Base-by-base conservation (phyloP, 805 yeast species). In the Hanseniaspora meyeri region DNA sequence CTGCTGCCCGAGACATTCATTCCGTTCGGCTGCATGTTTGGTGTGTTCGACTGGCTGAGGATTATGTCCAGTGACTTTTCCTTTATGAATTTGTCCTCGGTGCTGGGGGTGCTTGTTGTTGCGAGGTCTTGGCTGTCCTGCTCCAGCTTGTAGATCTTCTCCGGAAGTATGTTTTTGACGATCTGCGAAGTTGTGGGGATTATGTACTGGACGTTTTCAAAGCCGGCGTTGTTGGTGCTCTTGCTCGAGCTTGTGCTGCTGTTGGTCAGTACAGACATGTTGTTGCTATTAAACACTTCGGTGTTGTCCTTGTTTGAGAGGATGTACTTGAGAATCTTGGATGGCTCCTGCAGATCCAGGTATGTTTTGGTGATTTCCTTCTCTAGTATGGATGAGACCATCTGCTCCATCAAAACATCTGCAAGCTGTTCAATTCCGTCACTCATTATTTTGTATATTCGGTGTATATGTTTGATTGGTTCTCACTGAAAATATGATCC, bases 101-200 rank as follows among this genome's bases (percentile, higher is more conserved):
- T 38, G 8, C 10, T 11, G 10, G 20, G 27, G 27, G 9, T 31
- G 24, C 29, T 39, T 14, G 48, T 7, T 29, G 36, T 17, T 43
- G 48, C 11, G 16, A 40, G 14, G 31, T 40, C 45, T 20, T 17
- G 29, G 17, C 6, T 32, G 12, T 46, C 38, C 31, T 46, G 49
- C 17, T 46, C 49, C 49, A 32, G 12, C 17, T 46, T 46, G 16
- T 31, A 46, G 1, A 45, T 40, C 39, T 52, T 52, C 8, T 45
- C 51, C 14, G 50, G 51, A 3, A 45, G 39, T n/a, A 45, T 14
- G 32, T 52, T 52, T 52, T 46, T 46, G 31, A 39, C 39, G 20
- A 52, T 37, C 24, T 52, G 51, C 16, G 56, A 52, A 1, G 56
- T 52, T 11, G 50, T 45, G 24, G 56, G 56, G 17, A 52, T 52